These are phyloP conservation scores for Boletellus sp. DNA, from an alignment of 768 basidiomycete genomes.

Conservation along the genomic window DNA sequence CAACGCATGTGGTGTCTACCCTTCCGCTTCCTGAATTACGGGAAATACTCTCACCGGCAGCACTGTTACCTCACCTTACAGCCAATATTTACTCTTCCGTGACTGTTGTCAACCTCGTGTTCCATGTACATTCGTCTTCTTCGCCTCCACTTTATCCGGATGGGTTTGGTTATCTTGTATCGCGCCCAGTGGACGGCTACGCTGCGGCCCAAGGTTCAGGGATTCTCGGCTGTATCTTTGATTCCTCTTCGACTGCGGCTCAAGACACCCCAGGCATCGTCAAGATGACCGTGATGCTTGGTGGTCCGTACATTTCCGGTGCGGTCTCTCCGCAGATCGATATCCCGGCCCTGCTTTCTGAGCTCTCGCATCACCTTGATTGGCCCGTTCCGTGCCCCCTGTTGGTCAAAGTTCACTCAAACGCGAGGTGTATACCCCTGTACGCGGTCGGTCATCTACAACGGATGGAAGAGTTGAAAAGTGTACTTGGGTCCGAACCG, in stretches of 20 bases:
- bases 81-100: constrained; percentile 77
- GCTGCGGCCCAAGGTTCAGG: constrained; percentile 36
- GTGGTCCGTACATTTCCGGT: constrained; percentile 59
- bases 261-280: constrained; percentile 55
- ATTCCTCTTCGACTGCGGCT: constrained; percentile 67
- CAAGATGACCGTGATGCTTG: constrained; percentile 89
- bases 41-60: constrained; percentile 37
- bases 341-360: constrained; percentile 22
- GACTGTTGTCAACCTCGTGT: constrained; percentile 86
- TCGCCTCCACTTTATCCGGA: constrained; percentile 59
- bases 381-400: constrained; percentile 52
- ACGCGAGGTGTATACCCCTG: constrained; percentile 75
- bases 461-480: constrained; percentile 59
- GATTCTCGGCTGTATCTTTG: constrained; percentile 86
- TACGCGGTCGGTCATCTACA: constrained; percentile 67
- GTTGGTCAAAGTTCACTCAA: constrained; percentile 48
- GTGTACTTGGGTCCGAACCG: constrained; percentile 36
- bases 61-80: constrained; percentile 57
- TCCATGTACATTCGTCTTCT: constrained; percentile 43
- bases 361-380: constrained; percentile 45
- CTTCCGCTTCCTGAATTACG: constrained; percentile 60
- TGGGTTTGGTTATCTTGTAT: constrained; percentile 94
- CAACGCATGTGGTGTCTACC: constrained; percentile 75
- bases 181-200: constrained; percentile 64
- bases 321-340: constrained; percentile 20